Evolutionary conservation across 257 asterid genomes (phyloP).

Genomic region (Solanum etuberosum): DNA sequence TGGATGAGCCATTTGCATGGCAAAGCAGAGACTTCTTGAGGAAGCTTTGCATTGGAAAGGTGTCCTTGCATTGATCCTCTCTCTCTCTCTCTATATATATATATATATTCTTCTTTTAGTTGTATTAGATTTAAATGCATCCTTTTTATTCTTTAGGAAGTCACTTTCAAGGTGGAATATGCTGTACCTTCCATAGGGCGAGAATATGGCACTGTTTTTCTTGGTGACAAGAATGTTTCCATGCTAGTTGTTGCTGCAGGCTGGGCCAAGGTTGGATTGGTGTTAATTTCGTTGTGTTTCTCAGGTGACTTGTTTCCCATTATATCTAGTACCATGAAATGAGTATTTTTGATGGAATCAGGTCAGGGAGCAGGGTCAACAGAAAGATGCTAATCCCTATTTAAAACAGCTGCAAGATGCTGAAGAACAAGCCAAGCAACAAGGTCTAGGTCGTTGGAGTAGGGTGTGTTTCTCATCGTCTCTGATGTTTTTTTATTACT

Average conservation of each 20-base stretch:
- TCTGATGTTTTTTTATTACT: neutral
- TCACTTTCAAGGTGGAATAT: constrained; percentile 81
- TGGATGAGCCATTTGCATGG: constrained; percentile 98
- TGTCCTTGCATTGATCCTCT: constrained; percentile 6
- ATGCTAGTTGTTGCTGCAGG: constrained; percentile 78
- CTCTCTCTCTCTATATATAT: neutral
- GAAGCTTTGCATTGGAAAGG: constrained; percentile 93
- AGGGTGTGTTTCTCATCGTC: constrained; percentile 35
- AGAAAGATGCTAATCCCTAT: constrained; percentile 81
- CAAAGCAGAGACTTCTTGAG: constrained; percentile 81
- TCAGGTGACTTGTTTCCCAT: neutral
- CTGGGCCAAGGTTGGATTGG: constrained; percentile 79
- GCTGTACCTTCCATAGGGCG: constrained; percentile 77
- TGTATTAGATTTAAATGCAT: neutral
- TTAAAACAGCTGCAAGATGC: constrained; percentile 56
- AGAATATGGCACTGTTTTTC: constrained; percentile 86
- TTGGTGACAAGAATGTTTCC: constrained; percentile 71
- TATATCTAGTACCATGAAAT: neutral
- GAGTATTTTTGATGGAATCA: constrained; percentile 11
- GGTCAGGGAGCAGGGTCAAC: constrained; percentile 93
- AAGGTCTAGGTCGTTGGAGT: constrained; percentile 94
- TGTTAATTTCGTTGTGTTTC: neutral
- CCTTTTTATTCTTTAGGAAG: constrained; percentile 41
- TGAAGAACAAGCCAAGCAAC: constrained; percentile 83
- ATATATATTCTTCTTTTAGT: neutral